Percentiles rank a stretch among this genome's conserved stretches.
Conservation (phyloP, 352 stramenopile genomes). For the Stramenopiles sp. region DNA sequence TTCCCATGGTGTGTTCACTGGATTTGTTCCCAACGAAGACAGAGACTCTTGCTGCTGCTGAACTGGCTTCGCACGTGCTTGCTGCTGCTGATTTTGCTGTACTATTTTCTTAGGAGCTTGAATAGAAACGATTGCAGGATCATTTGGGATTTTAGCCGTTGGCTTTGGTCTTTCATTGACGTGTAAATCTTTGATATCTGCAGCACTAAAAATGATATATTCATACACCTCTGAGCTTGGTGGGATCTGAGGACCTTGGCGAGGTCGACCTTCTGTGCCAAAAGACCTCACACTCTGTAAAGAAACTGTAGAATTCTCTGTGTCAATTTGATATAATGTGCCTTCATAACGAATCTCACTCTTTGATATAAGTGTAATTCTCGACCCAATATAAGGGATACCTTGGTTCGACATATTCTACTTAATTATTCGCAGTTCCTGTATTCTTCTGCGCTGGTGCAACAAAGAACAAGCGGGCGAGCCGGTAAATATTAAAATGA, state of each 20-base stretch:
- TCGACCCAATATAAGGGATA: constrained; percentile 16
- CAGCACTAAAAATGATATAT: constrained; percentile 14
- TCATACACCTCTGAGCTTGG: constrained; percentile 14
- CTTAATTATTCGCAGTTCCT: too few relatives aligned
- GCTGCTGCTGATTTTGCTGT: too few relatives aligned
- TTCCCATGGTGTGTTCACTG: too few relatives aligned
- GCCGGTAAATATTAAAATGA: too few relatives aligned
- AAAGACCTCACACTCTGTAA: constrained; percentile 16
- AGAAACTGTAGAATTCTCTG: constrained; percentile 14
- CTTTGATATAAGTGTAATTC: constrained; percentile 15
- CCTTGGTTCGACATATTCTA: too few relatives aligned
- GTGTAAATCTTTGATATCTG: constrained; percentile 15
- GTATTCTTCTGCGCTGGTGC: too few relatives aligned
- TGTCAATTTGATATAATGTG: constrained; percentile 15
- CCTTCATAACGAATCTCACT: constrained; percentile 16
- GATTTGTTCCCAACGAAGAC: too few relatives aligned
- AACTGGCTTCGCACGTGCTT: too few relatives aligned
- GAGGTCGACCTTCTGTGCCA: constrained; percentile 13
- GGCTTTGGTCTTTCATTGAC: background rate
- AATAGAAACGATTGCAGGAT: constrained; percentile 6
- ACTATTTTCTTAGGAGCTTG: background rate
- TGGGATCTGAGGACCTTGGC: constrained; percentile 15
- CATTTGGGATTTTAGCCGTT: background rate
- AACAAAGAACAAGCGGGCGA: too few relatives aligned
- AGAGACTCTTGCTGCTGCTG: too few relatives aligned